Conservation (phyloP, 2,329 filamentous ascomycete genomes). For the Chaetomium olivaceum region DNA sequence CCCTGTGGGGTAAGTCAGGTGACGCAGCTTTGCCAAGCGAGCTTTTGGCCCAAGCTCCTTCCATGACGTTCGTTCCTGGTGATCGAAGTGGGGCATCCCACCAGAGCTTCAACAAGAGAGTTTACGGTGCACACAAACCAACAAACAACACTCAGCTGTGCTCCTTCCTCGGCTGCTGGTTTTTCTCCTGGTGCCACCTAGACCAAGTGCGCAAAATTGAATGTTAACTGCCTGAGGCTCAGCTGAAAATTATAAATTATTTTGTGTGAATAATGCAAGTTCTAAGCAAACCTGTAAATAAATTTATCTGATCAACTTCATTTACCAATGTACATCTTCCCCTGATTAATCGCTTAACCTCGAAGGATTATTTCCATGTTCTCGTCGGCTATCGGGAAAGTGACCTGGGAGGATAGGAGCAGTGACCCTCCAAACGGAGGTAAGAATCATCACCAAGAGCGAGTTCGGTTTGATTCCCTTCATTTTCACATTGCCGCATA, state of each 20-base stretch:
- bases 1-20: conserved; percentile 36
- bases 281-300: background rate
- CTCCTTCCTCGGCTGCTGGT: background rate
- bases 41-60: conserved; percentile 26
- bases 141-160: background rate
- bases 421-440: conserved; percentile 14
- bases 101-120: background rate
- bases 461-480: background rate
- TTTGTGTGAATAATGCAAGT: background rate
- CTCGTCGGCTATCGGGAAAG: conserved; percentile 9
- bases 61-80: background rate
- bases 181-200: too few relatives aligned
- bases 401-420: conserved; percentile 23
- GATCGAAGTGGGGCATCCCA: background rate
- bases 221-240: background rate
- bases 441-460: background rate
- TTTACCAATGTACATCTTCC: background rate
- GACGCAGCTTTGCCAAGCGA: conserved; percentile 15
- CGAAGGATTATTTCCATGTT: background rate
- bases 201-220: too few relatives aligned
- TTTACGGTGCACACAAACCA: background rate
- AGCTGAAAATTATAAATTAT: background rate
- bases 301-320: background rate
- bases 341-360: background rate
- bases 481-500: background rate